Evolutionary conservation across 75 land plant genomes (phyloP), one percentile per base, ranked within the genome.

Genomic region (Larix kaempferi): DNA sequence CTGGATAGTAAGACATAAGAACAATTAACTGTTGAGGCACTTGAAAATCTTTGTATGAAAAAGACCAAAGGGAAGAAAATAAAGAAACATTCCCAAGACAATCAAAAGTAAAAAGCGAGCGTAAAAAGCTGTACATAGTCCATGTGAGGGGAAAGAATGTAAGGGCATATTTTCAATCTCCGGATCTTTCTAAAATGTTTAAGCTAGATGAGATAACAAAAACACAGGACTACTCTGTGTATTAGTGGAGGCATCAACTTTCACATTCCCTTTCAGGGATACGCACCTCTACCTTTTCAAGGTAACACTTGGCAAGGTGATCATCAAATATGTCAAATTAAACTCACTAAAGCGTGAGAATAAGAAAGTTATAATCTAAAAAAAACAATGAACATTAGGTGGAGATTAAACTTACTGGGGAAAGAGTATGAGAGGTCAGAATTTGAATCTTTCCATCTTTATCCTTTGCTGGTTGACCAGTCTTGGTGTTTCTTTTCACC

Each of bases 391-490:
- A 17, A 69, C 17, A 8, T 27, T 13, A 13, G 14, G 21, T 33
- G 15, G 35, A 33, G 16, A 14, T 33, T 37, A 11, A 57, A 74
- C 93, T 89, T 87, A 97, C 99, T 0, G 99, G 98, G 44, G 92
- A 83, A 12, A 88, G 87, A 39, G 99, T 97, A 77, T 97, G 99
- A 60, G 99, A 97, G 37, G 99, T 97, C 54, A 97, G 95, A 11
- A 97, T 85, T 74, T 97, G 98, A 63, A 93, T 71, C 0, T 94
- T 86, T 54, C 99, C 99, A 57, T 75, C 57, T 60, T 97, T 94
- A 87, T 92, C 91, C 23, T 84, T 77, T 1, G 82, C 81, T 14
- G 99, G 99, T 75, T 90, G 65, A n/a, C 93, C 91, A 7, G 87
- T 81, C 80, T 96, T 96, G 59, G 81, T 74, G 75, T 90, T 89